Conservation (phyloP, 169 alveolate species). For the Babesia bovis region DNA sequence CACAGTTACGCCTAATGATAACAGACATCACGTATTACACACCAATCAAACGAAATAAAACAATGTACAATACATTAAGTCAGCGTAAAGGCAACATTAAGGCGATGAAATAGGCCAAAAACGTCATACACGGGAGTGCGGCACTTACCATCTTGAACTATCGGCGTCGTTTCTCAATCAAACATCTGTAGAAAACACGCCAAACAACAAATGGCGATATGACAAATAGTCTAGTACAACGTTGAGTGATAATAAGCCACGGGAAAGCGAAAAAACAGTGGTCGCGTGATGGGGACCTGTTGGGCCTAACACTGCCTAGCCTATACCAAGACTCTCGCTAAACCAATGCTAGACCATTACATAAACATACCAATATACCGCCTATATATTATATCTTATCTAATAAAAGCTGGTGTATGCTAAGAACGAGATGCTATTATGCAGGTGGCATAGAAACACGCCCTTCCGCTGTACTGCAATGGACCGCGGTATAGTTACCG, state of each 20-base stretch:
- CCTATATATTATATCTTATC: too few relatives aligned
- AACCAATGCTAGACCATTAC: too few relatives aligned
- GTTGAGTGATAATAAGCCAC: background rate
- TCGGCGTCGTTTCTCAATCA: conserved; percentile 10
- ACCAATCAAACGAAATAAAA: background rate
- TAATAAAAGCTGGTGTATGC: too few relatives aligned
- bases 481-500: too few relatives aligned
- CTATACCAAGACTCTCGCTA: background rate
- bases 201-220: conserved; percentile 5
- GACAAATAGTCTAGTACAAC: background rate
- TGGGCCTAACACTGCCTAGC: conserved; percentile 15
- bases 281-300: conserved; percentile 31
- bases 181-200: conserved; percentile 14
- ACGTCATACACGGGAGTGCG: background rate
- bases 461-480: too few relatives aligned
- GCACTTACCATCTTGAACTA: conserved; percentile 19
- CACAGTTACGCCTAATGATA: background rate
- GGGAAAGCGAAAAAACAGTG: background rate
- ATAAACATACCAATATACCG: too few relatives aligned
- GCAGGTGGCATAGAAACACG: too few relatives aligned
- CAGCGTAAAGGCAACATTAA: too few relatives aligned
- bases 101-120: too few relatives aligned
- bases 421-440: too few relatives aligned
- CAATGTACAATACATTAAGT: background rate
- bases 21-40: conserved; percentile 2